Evolutionary conservation across 306 rosid genomes (phyloP), one percentile per base, ranked within the genome.

Genomic region (Vachellia pachyceras): DNA sequence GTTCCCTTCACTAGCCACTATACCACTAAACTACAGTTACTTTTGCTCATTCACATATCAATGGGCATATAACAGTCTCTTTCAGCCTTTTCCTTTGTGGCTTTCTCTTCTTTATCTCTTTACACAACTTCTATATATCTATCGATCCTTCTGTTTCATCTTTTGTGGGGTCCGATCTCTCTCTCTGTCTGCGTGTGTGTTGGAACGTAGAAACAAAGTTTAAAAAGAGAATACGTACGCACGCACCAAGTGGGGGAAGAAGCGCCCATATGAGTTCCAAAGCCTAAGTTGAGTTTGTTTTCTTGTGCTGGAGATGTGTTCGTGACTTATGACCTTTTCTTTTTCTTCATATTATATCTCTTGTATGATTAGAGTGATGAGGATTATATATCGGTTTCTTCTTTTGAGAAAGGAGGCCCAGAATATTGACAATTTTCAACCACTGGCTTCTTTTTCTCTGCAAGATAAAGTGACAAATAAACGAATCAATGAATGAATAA

Each of bases 1-100:
- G 85, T 77, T 41, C 29, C 80, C 78, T 67, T 70, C 81, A 60
- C 23, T 0, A 58, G 6, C 55, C 67, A 67, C 61, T 7, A 66
- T 2, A 6, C 29, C 10, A 39, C 29, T 42, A 39, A n/a, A 9
- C 8, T 17, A 37, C 71, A 66, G 7, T 73, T 46, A 37, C 80
- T 71, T 72, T 81, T 64, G 57, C 52, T 75, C 76, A 81, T 78
- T 44, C 29, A 77, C 40, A 29, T 52, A 72, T 40, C 78, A 33
- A 39, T 68, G 12, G 8, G 9, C 10, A 54, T 7, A 55, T 42
- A 5, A 2, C 10, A 37, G 80, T 79, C 80, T 45, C 80, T 74
- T 83, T 83, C 83, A 78, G 25, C 83, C 29, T 74, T 74, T 61
- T 61, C 40, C 8, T 10, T 1, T 12, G 40, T 25, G 68, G 68